Evolutionary conservation across 768 basidiomycete species (phyloP).

Genomic region (Cystofilobasidium bisporidii): DNA sequence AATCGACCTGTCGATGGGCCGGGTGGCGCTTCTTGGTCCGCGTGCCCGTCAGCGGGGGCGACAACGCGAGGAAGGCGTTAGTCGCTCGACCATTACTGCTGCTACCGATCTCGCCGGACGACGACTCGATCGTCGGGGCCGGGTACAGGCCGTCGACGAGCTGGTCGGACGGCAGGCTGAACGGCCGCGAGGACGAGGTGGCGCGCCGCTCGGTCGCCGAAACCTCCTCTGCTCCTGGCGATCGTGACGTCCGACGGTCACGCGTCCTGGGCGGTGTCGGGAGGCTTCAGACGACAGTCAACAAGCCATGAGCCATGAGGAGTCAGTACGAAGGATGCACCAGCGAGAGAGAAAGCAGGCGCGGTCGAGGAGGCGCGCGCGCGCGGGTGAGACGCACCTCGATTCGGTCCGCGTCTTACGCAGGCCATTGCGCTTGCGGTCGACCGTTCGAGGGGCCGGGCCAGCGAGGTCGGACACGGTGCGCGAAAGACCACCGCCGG

Average conservation of each 20-base stretch:
- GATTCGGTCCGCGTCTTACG: slow-evolving; percentile 19
- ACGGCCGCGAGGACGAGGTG: slow-evolving; percentile 1
- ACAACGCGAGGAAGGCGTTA: slow-evolving; percentile 3
- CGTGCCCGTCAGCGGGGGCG: slow-evolving; percentile 4
- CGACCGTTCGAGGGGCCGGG: neutral
- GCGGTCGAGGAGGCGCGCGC: neutral
- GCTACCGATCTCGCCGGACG: neutral
- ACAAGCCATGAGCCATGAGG: neutral
- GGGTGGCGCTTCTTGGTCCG: neutral
- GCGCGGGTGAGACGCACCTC: slow-evolving; percentile 7
- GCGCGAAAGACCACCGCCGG: neutral
- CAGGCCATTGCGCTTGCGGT: slow-evolving; percentile 5
- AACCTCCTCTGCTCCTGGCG: neutral
- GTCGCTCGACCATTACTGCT: neutral
- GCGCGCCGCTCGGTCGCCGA: slow-evolving; percentile 1
- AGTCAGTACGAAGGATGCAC: neutral
- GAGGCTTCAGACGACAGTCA: too few relatives aligned
- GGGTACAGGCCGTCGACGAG: slow-evolving; percentile 10
- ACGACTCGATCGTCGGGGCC: slow-evolving; percentile 1
- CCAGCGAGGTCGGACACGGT: neutral
- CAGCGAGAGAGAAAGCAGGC: neutral
- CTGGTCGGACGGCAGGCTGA: slow-evolving; percentile 10
- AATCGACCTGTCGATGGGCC: slow-evolving; percentile 11
- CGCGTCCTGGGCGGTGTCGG: slow-evolving; percentile 21
- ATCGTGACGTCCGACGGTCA: slow-evolving; percentile 8